Evolutionary conservation across 2,329 filamentous ascomycete genomes (phyloP).

Genomic region (Aspergillus glaucus): DNA sequence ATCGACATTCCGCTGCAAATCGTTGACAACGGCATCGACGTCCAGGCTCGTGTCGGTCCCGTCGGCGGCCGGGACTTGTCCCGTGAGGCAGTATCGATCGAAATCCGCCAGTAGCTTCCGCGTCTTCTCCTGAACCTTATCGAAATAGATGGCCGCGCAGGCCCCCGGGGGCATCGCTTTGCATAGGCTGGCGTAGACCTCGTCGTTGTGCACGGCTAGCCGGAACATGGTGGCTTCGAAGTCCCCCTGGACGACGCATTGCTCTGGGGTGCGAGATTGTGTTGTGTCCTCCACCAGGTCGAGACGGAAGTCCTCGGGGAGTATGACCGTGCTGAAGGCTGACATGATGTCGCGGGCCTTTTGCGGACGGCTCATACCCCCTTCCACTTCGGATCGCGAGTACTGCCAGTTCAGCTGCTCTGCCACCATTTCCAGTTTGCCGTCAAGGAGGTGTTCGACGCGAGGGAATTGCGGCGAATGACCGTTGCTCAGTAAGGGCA

Average conservation of each 20-base stretch:
- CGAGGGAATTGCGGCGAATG: conserved; percentile 22
- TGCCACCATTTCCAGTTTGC: conserved; percentile 27
- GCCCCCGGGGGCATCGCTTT: conserved; percentile 37
- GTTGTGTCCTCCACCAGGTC: conserved; percentile 33
- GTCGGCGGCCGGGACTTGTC: conserved; percentile 16
- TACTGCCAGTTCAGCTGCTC: conserved; percentile 31
- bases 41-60: conserved; percentile 14
- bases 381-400: conserved; percentile 19
- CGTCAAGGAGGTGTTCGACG: conserved; percentile 27
- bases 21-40: conserved; percentile 25
- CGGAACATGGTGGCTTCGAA: conserved; percentile 41
- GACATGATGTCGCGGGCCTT: conserved; percentile 42
- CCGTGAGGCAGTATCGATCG: conserved; percentile 33
- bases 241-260: conserved; percentile 41
- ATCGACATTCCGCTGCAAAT: conserved; percentile 25
- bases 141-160: conserved; percentile 39
- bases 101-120: conserved; percentile 33
- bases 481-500: conserved; percentile 28
- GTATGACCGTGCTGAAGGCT: conserved; percentile 33
- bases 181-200: conserved; percentile 36
- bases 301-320: conserved; percentile 38
- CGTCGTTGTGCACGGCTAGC: conserved; percentile 39
- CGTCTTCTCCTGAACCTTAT: conserved; percentile 34
- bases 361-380: conserved; percentile 31
- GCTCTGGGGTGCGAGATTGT: conserved; percentile 29